These are phyloP conservation scores for Mycena rebaudengoi DNA, from an alignment of 768 basidiomycete species.

Conservation along the genomic window DNA sequence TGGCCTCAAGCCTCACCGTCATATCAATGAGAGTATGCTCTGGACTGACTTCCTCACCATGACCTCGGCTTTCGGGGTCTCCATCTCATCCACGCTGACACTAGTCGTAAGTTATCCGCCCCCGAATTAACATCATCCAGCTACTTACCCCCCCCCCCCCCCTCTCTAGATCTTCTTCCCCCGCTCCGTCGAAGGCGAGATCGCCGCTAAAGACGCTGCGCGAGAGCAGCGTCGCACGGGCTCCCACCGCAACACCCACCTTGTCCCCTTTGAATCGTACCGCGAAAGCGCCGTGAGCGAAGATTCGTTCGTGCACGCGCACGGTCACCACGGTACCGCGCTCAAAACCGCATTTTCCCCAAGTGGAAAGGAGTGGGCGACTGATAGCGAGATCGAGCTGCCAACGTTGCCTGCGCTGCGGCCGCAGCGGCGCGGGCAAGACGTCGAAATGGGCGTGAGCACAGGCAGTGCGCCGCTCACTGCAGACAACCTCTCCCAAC, in stretches of 20 bases:
- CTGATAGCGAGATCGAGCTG: slow-evolving; percentile 36
- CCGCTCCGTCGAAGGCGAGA: slow-evolving; percentile 75
- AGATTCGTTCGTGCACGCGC: neutral
- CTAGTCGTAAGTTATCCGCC: slow-evolving; percentile 60
- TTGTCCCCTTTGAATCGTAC: too few species aligned
- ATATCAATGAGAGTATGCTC: slow-evolving; percentile 70
- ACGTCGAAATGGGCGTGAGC: slow-evolving; percentile 28
- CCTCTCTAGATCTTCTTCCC: slow-evolving; percentile 82
- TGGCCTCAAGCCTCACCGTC: slow-evolving; percentile 67
- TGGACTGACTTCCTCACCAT: slow-evolving; percentile 68
- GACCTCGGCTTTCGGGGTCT: slow-evolving; percentile 64
- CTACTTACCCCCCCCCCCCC: neutral
- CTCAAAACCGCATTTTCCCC: too few species aligned
- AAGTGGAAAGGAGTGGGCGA: slow-evolving; percentile 12
- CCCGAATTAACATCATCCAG: neutral
- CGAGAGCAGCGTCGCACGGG: too few species aligned
- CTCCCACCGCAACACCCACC: too few species aligned
- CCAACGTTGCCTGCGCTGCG: slow-evolving; percentile 43
- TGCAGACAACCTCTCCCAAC: slow-evolving; percentile 54
- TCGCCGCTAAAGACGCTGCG: slow-evolving; percentile 57
- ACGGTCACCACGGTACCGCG: neutral
- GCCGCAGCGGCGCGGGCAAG: slow-evolving; percentile 48
- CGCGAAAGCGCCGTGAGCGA: too few species aligned
- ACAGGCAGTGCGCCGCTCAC: slow-evolving; percentile 44
- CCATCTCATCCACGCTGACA: slow-evolving; percentile 77